Evolutionary conservation across 2,329 filamentous ascomycete genomes (phyloP), one percentile per base, ranked within the genome.

Genomic region (Albophoma yamanashiensis): DNA sequence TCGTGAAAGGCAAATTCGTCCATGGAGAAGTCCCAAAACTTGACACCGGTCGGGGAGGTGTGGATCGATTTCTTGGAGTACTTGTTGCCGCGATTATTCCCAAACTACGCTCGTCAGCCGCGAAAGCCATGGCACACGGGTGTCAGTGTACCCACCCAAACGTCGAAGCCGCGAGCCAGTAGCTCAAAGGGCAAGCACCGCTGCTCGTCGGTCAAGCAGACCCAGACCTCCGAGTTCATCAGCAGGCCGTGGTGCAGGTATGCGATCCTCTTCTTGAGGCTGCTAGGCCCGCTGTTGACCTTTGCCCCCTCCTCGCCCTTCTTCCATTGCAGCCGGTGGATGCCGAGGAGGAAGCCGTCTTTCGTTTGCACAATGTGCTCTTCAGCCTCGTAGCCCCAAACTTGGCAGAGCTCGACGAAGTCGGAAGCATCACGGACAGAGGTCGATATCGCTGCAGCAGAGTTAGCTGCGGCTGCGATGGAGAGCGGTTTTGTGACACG

Each of bases 161-260:
- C 93, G 77, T 99, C 94, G 68, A 95, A 99, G 3, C 94, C 94
- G 68, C 84, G 83, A 69, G 97, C 91, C 0, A 96, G 91, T 52
- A 99, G 79, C 65, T 89, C 83, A 71, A 99, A 97, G 0, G 94
- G 91, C 45, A 99, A 78, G 66, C 89, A 93, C 66, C 92, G 84
- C 73, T 95, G 83, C 66, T 88, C 86, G 65, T 97, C 90, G 0
- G 93, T 96, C 70, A 93, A 77, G 70, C 91, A 95, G 11, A 97
- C 91, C 94, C 94, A 99, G 40, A 99, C 93, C 74, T 99, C 94
- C 67, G 92, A 96, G 75, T 97, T 97, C 94, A 99, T 99, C 70
- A 99, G 83, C 61, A 99, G 81, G 11, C 93, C 94, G 74, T 99
- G 94, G 70, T 99, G 94, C 64, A 99, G 78, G 72, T 97, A 99